Conservation (phyloP, 805 yeast species). For the Cephaloascus fragrans region DNA sequence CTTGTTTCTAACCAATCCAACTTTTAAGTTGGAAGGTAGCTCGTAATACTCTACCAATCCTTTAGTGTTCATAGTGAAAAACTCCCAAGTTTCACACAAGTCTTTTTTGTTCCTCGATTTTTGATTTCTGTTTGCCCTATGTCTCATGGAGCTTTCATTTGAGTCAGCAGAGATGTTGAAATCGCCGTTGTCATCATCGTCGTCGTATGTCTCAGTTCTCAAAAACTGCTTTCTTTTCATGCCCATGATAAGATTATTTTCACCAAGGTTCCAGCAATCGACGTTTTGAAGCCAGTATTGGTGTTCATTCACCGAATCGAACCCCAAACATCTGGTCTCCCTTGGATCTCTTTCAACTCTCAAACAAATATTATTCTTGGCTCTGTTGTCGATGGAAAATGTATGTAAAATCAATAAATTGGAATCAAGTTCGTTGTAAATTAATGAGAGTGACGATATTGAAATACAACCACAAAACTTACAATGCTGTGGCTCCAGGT, state of each 20-base stretch:
- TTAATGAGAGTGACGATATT: slow-evolving; percentile 59
- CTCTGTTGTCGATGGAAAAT: slow-evolving; percentile 59
- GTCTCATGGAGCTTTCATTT: neutral
- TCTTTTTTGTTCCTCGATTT: slow-evolving; percentile 4
- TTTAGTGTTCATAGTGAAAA: slow-evolving; percentile 64
- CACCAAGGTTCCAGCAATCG: slow-evolving; percentile 76
- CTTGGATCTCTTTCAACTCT: slow-evolving; percentile 90
- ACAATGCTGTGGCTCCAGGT: slow-evolving; percentile 82
- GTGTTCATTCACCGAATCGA: slow-evolving; percentile 63
- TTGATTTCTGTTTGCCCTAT: slow-evolving; percentile 1
- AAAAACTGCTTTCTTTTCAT: slow-evolving; percentile 18
- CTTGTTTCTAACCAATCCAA: slow-evolving; percentile 40
- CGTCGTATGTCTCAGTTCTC: slow-evolving; percentile 3
- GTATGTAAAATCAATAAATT: slow-evolving; percentile 63
- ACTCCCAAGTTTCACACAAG: slow-evolving; percentile 55
- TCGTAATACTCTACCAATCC: slow-evolving; percentile 55
- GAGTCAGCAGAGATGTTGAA: neutral
- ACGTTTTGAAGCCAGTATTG: slow-evolving; percentile 57
- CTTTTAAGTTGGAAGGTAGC: slow-evolving; percentile 37
- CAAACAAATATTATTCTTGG: slow-evolving; percentile 72
- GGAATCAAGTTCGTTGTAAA: slow-evolving; percentile 53
- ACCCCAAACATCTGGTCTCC: slow-evolving; percentile 84
- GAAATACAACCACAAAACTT: slow-evolving; percentile 88
- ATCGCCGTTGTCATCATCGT: neutral
- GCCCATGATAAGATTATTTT: slow-evolving; percentile 69